Percentiles rank a stretch among this genome's conserved stretches.
These are phyloP conservation scores for Flammula alnicola DNA, from an alignment of 1,284 basidiomycete species.

Conservation along the genomic window DNA sequence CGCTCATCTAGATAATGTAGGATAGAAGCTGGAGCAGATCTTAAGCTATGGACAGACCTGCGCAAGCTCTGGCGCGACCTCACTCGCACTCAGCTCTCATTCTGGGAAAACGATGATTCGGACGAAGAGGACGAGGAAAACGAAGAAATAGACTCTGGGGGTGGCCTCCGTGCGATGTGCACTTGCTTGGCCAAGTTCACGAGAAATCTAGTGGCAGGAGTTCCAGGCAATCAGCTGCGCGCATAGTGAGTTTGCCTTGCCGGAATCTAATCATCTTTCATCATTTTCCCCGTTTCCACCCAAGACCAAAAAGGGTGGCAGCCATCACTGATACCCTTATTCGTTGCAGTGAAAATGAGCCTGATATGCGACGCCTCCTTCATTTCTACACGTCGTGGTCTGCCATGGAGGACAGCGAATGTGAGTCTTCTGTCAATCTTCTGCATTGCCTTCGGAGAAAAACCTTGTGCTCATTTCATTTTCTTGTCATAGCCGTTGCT, in stretches of 20 bases:
- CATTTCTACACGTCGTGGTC: conserved; percentile 74
- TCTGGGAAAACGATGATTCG: conserved; percentile 52
- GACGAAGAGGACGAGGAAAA: conserved; percentile 40
- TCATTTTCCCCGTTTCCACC: conserved; percentile 7
- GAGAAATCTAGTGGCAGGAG: conserved; percentile 74
- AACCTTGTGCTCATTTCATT: conserved; percentile 4
- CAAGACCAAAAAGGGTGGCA: conserved; percentile 8
- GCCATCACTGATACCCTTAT: conserved; percentile 12
- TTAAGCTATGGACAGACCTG: conserved; percentile 58
- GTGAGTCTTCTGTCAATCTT: conserved; percentile 41
- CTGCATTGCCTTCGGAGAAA: background rate
- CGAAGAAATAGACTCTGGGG: conserved; percentile 22
- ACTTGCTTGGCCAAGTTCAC: conserved; percentile 66
- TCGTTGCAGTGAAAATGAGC: conserved; percentile 62
- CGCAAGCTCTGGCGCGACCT: conserved; percentile 57
- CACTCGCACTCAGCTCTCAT: conserved; percentile 46
- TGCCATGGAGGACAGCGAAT: conserved; percentile 53
- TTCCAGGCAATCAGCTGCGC: conserved; percentile 63
- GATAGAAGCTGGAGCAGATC: conserved; percentile 48
- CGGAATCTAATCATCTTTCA: conserved; percentile 10
- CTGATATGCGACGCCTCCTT: conserved; percentile 60
- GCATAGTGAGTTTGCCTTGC: conserved; percentile 61
- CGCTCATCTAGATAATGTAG: no score
- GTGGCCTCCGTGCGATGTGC: conserved; percentile 18
- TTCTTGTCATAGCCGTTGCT: conserved; percentile 49